Evolutionary conservation across 306 rosid species (phyloP), one percentile per base, ranked within the genome.

Genomic region (Cucurbita argyrosperma): DNA sequence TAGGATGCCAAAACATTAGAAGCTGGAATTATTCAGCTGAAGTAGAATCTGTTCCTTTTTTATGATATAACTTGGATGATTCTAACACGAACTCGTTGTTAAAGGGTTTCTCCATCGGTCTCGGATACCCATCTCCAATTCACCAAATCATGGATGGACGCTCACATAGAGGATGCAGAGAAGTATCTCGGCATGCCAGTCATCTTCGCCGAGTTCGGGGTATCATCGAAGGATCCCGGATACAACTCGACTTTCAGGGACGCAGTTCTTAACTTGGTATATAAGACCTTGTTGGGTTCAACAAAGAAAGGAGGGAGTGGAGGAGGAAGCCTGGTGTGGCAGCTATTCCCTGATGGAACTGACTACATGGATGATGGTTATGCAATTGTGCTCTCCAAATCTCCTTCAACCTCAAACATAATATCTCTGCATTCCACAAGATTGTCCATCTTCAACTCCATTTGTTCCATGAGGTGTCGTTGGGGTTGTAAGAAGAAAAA

Each of bases 351-450:
- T 42, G 87, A 88, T 26, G 97, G 96, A 72, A 88, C 95, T 0
- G 97, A 90, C 53, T 85, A 86, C 82, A 92, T 92, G 98, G 91
- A 92, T 56, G 96, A 92, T 62, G 98, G 98, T 0, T 92, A 90
- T 78, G 96, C 93, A 18, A 75, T 90, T 77, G 89, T 87, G 76
- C 81, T 88, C 8, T 82, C 98, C 1, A 85, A 85, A 64, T 77
- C 88, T 78, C 79, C 93, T 71, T 87, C 96, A 30, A 82, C 91
- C 4, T 61, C 96, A 74, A 78, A 74, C 45, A 83, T 92, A 77
- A 79, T 88, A 6, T 58, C 92, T 51, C 84, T 78, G 76, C 96
- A 92, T 19, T 92, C 96, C 54, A 39, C 66, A 49, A 87, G 86
- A 67, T 87, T 92, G 40, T 67, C 86, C 26, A 35, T 82, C 58